Evolutionary conservation across 352 stramenopile species (phyloP).

Genomic region (Peronospora destructor): DNA sequence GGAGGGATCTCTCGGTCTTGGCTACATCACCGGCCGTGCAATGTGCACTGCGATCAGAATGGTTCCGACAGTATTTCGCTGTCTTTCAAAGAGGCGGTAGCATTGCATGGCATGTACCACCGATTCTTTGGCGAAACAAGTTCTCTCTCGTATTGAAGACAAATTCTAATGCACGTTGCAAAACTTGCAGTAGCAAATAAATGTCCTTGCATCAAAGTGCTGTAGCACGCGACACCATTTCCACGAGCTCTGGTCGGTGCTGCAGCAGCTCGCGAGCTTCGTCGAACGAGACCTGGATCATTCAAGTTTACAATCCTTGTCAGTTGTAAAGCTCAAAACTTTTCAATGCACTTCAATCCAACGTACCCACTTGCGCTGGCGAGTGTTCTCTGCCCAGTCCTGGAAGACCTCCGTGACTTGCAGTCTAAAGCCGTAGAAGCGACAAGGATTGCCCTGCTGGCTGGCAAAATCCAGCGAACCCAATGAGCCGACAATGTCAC

Average conservation of each 20-base stretch:
- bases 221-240: constrained; percentile 33
- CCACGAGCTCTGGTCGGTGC: constrained; percentile 37
- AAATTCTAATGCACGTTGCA: no score
- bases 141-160: no score
- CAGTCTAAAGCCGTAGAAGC: constrained; percentile 47
- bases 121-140: no score
- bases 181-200: constrained; percentile 8
- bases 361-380: constrained; percentile 49
- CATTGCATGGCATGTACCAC: no score
- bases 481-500: constrained; percentile 33
- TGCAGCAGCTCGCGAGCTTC: constrained; percentile 25
- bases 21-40: no score
- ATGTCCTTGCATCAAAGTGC: constrained; percentile 5
- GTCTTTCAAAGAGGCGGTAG: no score
- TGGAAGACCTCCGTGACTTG: constrained; percentile 32
- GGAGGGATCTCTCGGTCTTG: no score
- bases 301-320: neutral
- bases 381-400: constrained; percentile 51
- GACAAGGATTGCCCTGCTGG: constrained; percentile 38
- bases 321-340: neutral
- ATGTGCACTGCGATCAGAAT: no score
- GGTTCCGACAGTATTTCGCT: no score
- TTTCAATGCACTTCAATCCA: neutral
- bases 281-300: constrained; percentile 26
- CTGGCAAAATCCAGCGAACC: constrained; percentile 45